A percentile compares a stretch with the other conserved stretches of the same genome.
These are phyloP conservation scores for Talaromyces stipitatus DNA, from an alignment of 495 filamentous ascomycete species.

Conservation along the genomic window DNA sequence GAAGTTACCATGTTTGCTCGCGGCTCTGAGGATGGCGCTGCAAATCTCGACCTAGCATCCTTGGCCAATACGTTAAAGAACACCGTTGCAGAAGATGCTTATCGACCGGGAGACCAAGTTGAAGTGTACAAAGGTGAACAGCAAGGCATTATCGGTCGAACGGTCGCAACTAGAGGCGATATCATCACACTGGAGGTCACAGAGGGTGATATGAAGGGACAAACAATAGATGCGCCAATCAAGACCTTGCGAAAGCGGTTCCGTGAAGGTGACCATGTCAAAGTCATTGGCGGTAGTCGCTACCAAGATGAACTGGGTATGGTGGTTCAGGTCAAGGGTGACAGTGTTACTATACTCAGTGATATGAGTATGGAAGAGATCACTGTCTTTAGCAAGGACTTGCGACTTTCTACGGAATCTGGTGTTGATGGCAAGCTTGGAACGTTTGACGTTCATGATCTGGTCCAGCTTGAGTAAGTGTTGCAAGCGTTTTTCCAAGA, in stretches of 20 bases:
- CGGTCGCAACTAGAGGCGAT: conserved; percentile 77
- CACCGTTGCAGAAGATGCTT: conserved; percentile 65
- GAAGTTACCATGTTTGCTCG: conserved; percentile 93
- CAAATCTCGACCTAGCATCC: conserved; percentile 86
- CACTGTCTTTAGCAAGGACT: conserved; percentile 95
- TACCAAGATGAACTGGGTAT: conserved; percentile 93
- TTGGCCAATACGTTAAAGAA: conserved; percentile 81
- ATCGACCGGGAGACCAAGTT: conserved; percentile 85
- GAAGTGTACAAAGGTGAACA: conserved; percentile 97
- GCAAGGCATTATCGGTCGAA: conserved; percentile 78
- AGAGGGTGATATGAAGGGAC: conserved; percentile 73
- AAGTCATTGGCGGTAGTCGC: conserved; percentile 91
- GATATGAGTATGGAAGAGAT: conserved; percentile 90
- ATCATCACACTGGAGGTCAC: conserved; percentile 87
- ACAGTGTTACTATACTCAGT: conserved; percentile 83
- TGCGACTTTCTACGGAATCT: conserved; percentile 85
- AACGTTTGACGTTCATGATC: conserved; percentile 83
- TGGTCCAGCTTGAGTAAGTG: conserved; percentile 84
- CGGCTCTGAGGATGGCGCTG: conserved; percentile 80
- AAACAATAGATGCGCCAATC: conserved; percentile 84
- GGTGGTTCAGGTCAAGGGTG: conserved; percentile 86
- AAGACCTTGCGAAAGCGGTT: conserved; percentile 92
- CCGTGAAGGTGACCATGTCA: conserved; percentile 92
- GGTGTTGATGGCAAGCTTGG: conserved; percentile 71
- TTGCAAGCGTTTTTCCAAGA: not conserved